Evolutionary conservation across 2,329 filamentous ascomycete species (phyloP), one percentile per base, ranked within the genome.

Genomic region (Diplocarpon mali): DNA sequence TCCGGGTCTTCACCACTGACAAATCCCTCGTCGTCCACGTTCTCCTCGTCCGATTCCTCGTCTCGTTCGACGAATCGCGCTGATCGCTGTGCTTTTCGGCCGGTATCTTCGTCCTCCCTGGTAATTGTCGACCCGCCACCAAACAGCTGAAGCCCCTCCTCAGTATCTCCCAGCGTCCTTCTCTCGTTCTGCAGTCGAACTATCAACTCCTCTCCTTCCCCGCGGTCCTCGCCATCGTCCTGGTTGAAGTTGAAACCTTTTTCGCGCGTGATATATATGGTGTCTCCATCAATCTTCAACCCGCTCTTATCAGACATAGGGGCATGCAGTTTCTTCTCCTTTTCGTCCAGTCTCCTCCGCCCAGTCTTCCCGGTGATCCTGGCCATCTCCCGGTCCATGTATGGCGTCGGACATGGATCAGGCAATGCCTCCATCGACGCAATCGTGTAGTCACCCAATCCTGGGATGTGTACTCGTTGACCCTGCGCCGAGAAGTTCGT

Each of bases 291-390:
- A 41, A 98, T 90, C 61, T 96, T 80, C 11, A 98, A 77, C 57
- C 92, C 92, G 53, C 89, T 93, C 29, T 95, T 88, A 65, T 98
- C 92, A 20, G 89, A 95, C 90, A 98, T 96, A 29, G 92, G 93
- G 2, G 92, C 93, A 64, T 95, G 93, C 5, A 98, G 69, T 56
- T 93, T 78, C 67, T 95, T 95, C 61, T 98, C 90, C 66, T 96
- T 98, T 61, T 98, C 92, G 28, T 93, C 92, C 12, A 98, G 68
- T 45, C 89, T 75, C 58, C 82, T 79, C 52, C 88, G 73, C 34
- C 81, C 82, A 29, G 80, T 80, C 64, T 94, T 95, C 2, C 90
- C 90, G 0, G 81, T 80, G 2, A 79, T 77, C 61, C 94, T 95
- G 32, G 86, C 85, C 34, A 89, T 68, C 6, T 85, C 86, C 64